Evolutionary conservation across 1,139 yeast species (phyloP).

Genomic region (Suhomyces bolitotheri): DNA sequence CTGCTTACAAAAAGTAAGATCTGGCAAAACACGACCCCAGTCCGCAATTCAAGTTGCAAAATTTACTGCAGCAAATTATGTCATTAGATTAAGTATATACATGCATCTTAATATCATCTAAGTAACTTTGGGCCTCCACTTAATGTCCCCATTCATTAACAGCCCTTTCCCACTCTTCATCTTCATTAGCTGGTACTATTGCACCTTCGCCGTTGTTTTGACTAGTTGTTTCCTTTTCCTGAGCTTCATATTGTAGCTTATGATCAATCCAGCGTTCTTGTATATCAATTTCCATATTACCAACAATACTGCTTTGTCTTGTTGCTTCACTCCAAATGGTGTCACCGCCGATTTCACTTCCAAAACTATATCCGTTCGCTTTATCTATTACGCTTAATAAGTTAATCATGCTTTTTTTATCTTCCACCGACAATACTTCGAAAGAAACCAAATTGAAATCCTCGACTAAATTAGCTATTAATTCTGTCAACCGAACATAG

Average conservation of each 20-base stretch:
- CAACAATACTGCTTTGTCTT: conserved; percentile 67
- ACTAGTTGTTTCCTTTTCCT: conserved; percentile 51
- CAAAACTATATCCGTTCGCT: conserved; percentile 92
- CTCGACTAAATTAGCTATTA: conserved; percentile 79
- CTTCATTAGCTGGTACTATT: conserved; percentile 39
- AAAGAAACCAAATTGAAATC: conserved; percentile 87
- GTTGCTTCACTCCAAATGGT: conserved; percentile 95
- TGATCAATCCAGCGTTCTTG: conserved; percentile 96
- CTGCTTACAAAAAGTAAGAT: too few species aligned
- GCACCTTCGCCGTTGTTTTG: conserved; percentile 34
- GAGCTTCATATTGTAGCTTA: conserved; percentile 70
- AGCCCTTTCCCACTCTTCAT: conserved; percentile 72
- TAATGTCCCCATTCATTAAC: conserved; percentile 70
- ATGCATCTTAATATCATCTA: too few species aligned
- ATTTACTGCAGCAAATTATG: too few species aligned
- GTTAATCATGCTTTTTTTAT: conserved; percentile 86
- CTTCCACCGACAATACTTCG: conserved; percentile 88
- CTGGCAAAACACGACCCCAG: not conserved
- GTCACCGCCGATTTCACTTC: conserved; percentile 95
- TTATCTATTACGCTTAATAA: conserved; percentile 77
- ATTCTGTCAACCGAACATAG: conserved; percentile 69
- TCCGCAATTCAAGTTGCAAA: not conserved
- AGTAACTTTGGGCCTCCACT: too few species aligned
- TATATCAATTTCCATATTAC: conserved; percentile 58
- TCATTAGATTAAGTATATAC: too few species aligned